Evolutionary conservation across 495 filamentous ascomycete species (phyloP).

Genomic region (Chaetomium tenue): DNA sequence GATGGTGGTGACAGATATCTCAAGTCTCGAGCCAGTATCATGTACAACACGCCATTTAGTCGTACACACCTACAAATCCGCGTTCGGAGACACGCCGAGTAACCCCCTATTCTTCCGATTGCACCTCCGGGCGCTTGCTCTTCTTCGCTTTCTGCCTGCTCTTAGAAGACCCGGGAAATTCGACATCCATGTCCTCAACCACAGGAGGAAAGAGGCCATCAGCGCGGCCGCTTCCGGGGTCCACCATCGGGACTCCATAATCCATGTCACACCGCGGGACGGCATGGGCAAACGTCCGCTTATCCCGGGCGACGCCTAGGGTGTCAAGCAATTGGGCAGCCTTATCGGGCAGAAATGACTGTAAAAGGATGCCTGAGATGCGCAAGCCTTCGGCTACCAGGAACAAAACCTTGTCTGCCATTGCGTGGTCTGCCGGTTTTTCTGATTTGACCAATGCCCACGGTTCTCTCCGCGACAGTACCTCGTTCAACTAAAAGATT

Average conservation of each 20-base stretch:
- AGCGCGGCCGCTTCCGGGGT: constrained; percentile 38
- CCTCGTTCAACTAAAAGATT: constrained; percentile 64
- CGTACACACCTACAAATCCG: constrained; percentile 12
- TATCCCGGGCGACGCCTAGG: constrained; percentile 65
- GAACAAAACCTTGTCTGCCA: constrained; percentile 55
- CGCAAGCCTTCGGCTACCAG: constrained; percentile 74
- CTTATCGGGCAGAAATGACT: constrained; percentile 89
- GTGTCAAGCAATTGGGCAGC: constrained; percentile 69
- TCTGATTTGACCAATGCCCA: constrained; percentile 34
- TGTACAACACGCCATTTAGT: constrained; percentile 5
- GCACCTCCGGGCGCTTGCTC: not conserved
- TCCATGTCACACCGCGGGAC: constrained; percentile 57
- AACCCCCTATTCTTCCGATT: constrained; percentile 5
- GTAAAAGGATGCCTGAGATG: constrained; percentile 76
- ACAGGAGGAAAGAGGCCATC: constrained; percentile 41
- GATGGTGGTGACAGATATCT: constrained; percentile 18
- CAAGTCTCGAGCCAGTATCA: not conserved
- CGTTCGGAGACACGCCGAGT: not conserved
- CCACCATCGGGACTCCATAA: constrained; percentile 61
- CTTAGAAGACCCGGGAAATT: not conserved
- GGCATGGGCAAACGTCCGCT: constrained; percentile 57
- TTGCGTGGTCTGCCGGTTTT: constrained; percentile 5
- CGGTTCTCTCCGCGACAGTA: constrained; percentile 49
- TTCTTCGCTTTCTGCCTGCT: not conserved
- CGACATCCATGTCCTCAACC: constrained; percentile 34